These are phyloP conservation scores for Stenogyne calaminthoides DNA, from an alignment of 305 asterid species.

Conservation along the genomic window DNA sequence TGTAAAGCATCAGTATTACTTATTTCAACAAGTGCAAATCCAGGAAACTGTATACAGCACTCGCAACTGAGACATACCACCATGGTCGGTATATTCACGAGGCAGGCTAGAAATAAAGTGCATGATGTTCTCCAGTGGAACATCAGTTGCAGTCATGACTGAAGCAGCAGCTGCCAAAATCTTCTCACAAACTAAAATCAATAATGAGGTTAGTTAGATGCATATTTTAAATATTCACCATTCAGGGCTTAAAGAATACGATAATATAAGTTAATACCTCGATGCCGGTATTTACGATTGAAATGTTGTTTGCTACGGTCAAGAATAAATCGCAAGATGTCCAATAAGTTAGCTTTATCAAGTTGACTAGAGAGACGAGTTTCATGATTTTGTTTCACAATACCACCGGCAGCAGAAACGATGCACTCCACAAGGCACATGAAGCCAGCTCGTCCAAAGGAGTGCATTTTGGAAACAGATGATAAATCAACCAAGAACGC, in stretches of 20 bases:
- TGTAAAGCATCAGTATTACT: constrained; percentile 5
- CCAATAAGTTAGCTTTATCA: constrained; percentile 66
- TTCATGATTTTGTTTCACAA: constrained; percentile 37
- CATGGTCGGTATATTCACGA: constrained; percentile 79
- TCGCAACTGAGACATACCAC: constrained; percentile 51
- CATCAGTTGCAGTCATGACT: constrained; percentile 58
- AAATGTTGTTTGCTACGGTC: constrained; percentile 93
- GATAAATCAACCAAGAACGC: constrained; percentile 64
- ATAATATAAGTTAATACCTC: constrained; percentile 52
- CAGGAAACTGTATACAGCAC: constrained; percentile 16
- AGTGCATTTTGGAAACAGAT: constrained; percentile 56
- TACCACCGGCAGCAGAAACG: constrained; percentile 73
- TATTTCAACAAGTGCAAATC: constrained; percentile 23
- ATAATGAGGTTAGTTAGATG: constrained; percentile 34
- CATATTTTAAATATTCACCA: constrained; percentile 15
- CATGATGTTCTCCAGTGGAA: constrained; percentile 74
- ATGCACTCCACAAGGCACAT: constrained; percentile 90
- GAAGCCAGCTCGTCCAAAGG: constrained; percentile 93
- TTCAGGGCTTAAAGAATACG: constrained; percentile 26
- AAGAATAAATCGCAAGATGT: constrained; percentile 69
- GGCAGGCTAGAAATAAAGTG: constrained; percentile 85
- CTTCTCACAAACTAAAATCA: constrained; percentile 73
- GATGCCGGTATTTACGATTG: constrained; percentile 77
- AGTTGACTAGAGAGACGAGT: constrained; percentile 30
- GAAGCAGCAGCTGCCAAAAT: constrained; percentile 72